Percentiles rank a stretch among this genome's conserved stretches.
phyloP scores from a whole-genome alignment of 2,329 filamentous ascomycete genomes.

The Mollisiaceae sp. region DNA sequence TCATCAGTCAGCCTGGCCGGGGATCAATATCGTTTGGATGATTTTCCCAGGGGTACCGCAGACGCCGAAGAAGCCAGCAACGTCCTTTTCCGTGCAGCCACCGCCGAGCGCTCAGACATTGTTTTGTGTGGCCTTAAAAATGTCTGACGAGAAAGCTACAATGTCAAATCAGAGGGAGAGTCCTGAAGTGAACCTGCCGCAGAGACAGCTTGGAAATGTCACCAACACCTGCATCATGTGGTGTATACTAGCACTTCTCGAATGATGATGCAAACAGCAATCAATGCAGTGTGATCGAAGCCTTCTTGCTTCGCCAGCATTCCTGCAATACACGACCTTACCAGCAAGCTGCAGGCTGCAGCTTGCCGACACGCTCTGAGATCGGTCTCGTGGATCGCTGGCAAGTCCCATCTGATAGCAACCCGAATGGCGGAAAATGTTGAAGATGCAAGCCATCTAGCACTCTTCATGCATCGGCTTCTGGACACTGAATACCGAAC shows the following conservation, averaged over 20 bases:
- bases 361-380: too few species aligned
- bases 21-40: constrained; percentile 3
- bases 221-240: too few species aligned
- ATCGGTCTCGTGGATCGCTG: too few species aligned
- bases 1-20: constrained; percentile 4
- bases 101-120: not conserved
- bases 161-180: not conserved
- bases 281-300: constrained; percentile 10
- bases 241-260: not conserved
- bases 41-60: constrained; percentile 5
- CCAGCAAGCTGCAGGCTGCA: not conserved
- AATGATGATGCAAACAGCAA: constrained; percentile 5
- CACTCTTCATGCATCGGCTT: not conserved
- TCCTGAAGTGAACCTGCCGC: constrained; percentile 1
- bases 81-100: not conserved
- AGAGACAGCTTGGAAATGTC: not conserved
- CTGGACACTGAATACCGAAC: not conserved
- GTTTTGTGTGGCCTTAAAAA: not conserved
- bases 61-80: constrained; percentile 3
- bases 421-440: not conserved
- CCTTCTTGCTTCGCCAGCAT: not conserved
- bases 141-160: not conserved
- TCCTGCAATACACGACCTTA: not conserved
- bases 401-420: not conserved
- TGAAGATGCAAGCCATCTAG: not conserved